Evolutionary conservation across 2,329 filamentous ascomycete genomes (phyloP).

Genomic region (Fusarium duplospermum): DNA sequence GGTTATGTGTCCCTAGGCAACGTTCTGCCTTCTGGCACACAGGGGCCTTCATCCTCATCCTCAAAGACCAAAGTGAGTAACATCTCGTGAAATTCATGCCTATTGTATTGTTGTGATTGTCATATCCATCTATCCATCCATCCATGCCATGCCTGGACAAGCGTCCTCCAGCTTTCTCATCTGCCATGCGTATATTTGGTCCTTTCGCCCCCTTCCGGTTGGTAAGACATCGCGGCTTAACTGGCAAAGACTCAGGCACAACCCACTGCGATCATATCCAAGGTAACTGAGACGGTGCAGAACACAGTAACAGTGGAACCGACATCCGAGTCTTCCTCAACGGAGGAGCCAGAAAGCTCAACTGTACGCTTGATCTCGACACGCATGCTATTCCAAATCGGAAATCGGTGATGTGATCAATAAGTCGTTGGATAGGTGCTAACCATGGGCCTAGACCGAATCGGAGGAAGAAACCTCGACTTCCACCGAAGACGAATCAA

Average conservation of each 20-base stretch:
- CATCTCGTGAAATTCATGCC: constrained; percentile 24
- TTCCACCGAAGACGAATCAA: constrained; percentile 31
- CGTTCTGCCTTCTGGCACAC: constrained; percentile 67
- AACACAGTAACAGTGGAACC: constrained; percentile 44
- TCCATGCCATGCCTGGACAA: constrained; percentile 37
- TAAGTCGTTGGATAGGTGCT: constrained; percentile 20
- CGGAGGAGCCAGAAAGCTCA: constrained; percentile 45
- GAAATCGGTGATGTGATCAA: constrained; percentile 37
- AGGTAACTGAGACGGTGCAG: constrained; percentile 52
- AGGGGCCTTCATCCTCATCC: constrained; percentile 37
- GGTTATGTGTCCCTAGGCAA: constrained; percentile 72
- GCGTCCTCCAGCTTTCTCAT: constrained; percentile 33
- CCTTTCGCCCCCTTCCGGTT: constrained; percentile 16
- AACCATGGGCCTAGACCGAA: constrained; percentile 28
- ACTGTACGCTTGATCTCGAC: constrained; percentile 53
- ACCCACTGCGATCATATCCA: constrained; percentile 45
- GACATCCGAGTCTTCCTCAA: constrained; percentile 38
- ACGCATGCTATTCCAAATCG: constrained; percentile 22
- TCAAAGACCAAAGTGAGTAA: constrained; percentile 47
- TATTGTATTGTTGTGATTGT: constrained; percentile 33
- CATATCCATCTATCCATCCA: neutral
- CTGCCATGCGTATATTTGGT: constrained; percentile 21
- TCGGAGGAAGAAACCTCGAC: constrained; percentile 28
- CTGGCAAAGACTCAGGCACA: constrained; percentile 44
- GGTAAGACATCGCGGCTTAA: constrained; percentile 46